Base-by-base conservation (phyloP, 495 filamentous ascomycete genomes). In the Lophiostoma macrostomum region DNA sequence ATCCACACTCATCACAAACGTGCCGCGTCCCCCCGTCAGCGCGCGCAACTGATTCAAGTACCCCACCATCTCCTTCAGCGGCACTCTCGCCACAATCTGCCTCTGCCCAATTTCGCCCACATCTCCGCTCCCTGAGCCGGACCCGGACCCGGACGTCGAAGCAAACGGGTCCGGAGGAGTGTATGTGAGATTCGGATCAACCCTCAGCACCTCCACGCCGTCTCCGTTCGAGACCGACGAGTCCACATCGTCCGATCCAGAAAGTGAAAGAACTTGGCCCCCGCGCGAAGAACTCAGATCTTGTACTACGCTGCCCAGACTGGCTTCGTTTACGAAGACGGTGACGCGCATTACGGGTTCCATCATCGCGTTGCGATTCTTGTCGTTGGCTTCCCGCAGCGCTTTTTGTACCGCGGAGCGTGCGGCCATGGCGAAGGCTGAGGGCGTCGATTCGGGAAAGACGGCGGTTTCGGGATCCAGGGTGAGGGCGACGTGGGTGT, bases 41-140 rank as follows among this genome's bases (percentile, higher is more conserved):
- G 86, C 89, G 32, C 94, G 73, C 64, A 99, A 71, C 68, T 94
- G 87, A 69, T 86, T 90, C 62, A 97, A 70, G 71, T 99, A 99
- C 27, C 91, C 90, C 42, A 96, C 86, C 91, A 97, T 96, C 69
- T 97, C 91, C 68, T 90, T 91, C 48, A 97, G 71, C 34, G 94
- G 94, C 24, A 96, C 90, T 53, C 85, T 80, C 3, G 90, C 94
- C 4, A 80, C 79, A 51, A 99, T 87, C 5, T 75, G 84, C 41
- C 82, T 71, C 39, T 77, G 77, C 7, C 71, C 28, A 18, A 40
- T 40, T 1, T 2, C 19, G 10, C 39, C 37, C 10, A 4, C 34
- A 1, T 23, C 46, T 4, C 11, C 10, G 37, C 50, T 11, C 12
- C 42, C 25, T 16, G 27, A 22, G 16, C 38, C 25, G 28, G 5